Conservation (phyloP, 2,329 filamentous ascomycete species). For the Zymoseptoria tritici region DNA sequence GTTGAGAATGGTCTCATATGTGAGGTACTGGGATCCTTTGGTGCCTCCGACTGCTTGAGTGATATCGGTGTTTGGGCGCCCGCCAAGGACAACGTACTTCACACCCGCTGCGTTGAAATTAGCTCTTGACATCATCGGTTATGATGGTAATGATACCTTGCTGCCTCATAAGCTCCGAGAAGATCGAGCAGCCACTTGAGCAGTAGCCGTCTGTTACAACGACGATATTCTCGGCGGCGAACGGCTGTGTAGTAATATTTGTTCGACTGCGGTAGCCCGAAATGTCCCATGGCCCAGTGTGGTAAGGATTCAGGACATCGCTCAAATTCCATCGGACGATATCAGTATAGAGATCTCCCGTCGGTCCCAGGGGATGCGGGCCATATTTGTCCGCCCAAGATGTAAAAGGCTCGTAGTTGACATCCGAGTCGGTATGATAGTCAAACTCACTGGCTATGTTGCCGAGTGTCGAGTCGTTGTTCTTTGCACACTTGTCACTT, state of each 20-base stretch:
- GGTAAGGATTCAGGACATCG: constrained; percentile 35
- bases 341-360: constrained; percentile 50
- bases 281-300: constrained; percentile 32
- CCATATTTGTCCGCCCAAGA: constrained; percentile 43
- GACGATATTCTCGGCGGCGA: constrained; percentile 51
- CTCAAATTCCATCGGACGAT: constrained; percentile 47
- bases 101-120: constrained; percentile 27
- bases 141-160: constrained; percentile 19
- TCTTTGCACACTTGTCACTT: constrained; percentile 9
- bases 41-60: constrained; percentile 41
- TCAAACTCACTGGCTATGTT: constrained; percentile 40
- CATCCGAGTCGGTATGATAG: constrained; percentile 39
- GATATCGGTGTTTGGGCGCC: constrained; percentile 34
- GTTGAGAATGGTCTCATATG: constrained; percentile 18
- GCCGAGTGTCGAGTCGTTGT: constrained; percentile 34
- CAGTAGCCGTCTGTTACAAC: constrained; percentile 43
- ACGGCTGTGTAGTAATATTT: constrained; percentile 44
- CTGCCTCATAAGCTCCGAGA: constrained; percentile 39
- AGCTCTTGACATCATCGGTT: background rate
- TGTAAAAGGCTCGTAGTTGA: constrained; percentile 44
- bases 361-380: constrained; percentile 28
- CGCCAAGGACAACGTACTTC: constrained; percentile 37
- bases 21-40: constrained; percentile 34
- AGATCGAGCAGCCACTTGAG: constrained; percentile 41
- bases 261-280: constrained; percentile 44